Base-by-base conservation (phyloP, 2,329 filamentous ascomycete genomes). In the Penicillium sp. region DNA sequence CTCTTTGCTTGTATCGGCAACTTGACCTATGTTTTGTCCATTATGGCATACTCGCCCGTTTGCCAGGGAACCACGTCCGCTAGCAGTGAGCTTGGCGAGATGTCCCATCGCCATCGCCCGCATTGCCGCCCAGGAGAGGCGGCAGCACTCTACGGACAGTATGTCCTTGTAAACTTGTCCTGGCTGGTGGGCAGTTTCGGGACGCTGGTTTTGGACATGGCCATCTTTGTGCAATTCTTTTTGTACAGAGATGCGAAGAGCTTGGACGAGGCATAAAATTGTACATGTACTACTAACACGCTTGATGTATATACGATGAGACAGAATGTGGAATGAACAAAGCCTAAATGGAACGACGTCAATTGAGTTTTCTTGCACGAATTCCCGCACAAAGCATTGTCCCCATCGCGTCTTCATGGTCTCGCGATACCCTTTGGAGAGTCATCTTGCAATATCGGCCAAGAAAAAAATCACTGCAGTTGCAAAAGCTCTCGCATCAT, bases 1-100 rank as follows among this genome's bases (percentile, higher is more conserved):
- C 76, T 97, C 24, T 97, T 98, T 66, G 93, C 93, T 4, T 97
- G 91, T 65, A 81, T 97, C 5, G 93, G 93, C 2, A 98, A 98
- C 66, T 69, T 95, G 55, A 96, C 90, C 0, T 97, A 94, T 62
- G 90, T 96, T 13, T 74, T 95, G 34, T 90, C 85, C 34, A 97
- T 98, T 58, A 78, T 97, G 54, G 90, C 90, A 1, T 97, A 90
- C 63, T 88, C 90, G 50, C 88, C 90, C 0, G 73, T 79, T 28
- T 95, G 88, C 37, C 51, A 48, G 18, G 47, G 53, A 18, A 47
- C 41, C 6, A 39, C 47, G 4, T 50, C 46, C 57, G 48, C 26
- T 58, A 71, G 56, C 49, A 61, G 43, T 18, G 18, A 37, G 9
- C 11, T 50, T 34, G 39, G 32, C 8, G 11, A 26, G 7, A 13